Percentiles rank a stretch among this genome's conserved stretches.
These are phyloP conservation scores for Leptographium wingfieldii DNA, from an alignment of 2,329 filamentous ascomycete genomes.

Conservation along the genomic window DNA sequence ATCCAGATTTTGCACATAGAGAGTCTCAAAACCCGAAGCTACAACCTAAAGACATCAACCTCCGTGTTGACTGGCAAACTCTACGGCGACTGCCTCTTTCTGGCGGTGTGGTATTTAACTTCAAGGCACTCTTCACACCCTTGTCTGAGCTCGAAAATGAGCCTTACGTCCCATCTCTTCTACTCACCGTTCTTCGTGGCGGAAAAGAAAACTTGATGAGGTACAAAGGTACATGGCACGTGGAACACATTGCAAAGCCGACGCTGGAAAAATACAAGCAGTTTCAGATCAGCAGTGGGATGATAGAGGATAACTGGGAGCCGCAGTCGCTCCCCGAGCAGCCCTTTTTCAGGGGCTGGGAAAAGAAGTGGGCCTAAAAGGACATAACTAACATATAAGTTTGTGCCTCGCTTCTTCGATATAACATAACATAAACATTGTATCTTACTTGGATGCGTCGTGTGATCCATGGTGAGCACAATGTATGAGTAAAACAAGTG, in stretches of 20 bases:
- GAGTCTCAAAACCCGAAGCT: conserved; percentile 22
- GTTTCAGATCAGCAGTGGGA: not conserved
- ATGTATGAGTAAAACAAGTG: not conserved
- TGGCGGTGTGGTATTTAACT: conserved; percentile 70
- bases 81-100: conserved; percentile 66
- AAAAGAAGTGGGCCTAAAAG: not conserved
- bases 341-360: conserved; percentile 4
- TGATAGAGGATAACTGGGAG: conserved; percentile 1
- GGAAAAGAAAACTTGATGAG: conserved; percentile 25
- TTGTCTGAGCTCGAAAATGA: conserved; percentile 58
- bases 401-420: not conserved
- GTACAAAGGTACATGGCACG: conserved; percentile 6
- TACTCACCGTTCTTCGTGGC: conserved; percentile 56
- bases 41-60: conserved; percentile 40
- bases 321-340: not conserved
- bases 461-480: not conserved
- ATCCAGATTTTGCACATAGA: conserved; percentile 34
- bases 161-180: conserved; percentile 55
- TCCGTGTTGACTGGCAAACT: conserved; percentile 84
- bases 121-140: conserved; percentile 75
- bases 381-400: not conserved
- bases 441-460: not conserved
- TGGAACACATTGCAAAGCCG: conserved; percentile 1
- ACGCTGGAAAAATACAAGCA: not conserved
- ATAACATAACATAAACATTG: not conserved